Percentiles rank a stretch among this genome's conserved stretches.
Conservation (phyloP, 2,329 filamentous ascomycete species). For the Diplocarpon mali region DNA sequence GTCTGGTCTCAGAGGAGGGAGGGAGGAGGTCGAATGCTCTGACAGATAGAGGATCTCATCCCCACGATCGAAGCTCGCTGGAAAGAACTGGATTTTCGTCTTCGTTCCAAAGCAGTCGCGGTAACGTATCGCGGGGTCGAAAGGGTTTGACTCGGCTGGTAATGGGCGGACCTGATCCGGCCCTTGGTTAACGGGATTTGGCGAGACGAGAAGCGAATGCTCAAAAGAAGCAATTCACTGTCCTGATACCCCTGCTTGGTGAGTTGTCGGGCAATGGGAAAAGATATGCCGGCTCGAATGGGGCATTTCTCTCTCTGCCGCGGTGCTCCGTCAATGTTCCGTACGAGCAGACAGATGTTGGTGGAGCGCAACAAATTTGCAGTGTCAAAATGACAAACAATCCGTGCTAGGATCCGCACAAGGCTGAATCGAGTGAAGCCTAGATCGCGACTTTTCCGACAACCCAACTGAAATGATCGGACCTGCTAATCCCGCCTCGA, state of each 20-base stretch:
- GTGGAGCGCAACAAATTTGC: conserved; percentile 17
- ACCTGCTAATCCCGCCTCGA: neutral
- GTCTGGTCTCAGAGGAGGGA: conserved; percentile 15
- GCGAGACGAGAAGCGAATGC: neutral
- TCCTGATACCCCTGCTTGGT: neutral
- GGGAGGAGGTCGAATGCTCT: conserved; percentile 22
- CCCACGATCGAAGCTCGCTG: conserved; percentile 21
- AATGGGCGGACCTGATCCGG: conserved; percentile 10
- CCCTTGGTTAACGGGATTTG: conserved; percentile 10
- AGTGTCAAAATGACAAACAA: conserved; percentile 24
- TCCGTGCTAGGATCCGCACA: conserved; percentile 21
- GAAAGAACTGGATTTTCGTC: conserved; percentile 19
- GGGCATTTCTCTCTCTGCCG: conserved; percentile 15
- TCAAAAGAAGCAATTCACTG: neutral
- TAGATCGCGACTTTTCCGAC: conserved; percentile 1
- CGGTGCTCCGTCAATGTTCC: conserved; percentile 18
- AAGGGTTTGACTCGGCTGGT: conserved; percentile 22
- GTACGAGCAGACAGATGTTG: neutral
- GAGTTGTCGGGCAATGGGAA: conserved; percentile 1
- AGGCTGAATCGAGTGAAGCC: conserved; percentile 17
- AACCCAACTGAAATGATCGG: conserved; percentile 3
- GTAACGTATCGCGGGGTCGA: conserved; percentile 24
- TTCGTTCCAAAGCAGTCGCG: conserved; percentile 13
- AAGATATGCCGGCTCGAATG: conserved; percentile 7
- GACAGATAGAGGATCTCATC: conserved; percentile 24